These are phyloP conservation scores for Poronia punctata DNA, from an alignment of 495 filamentous ascomycete genomes.

Conservation along the genomic window DNA sequence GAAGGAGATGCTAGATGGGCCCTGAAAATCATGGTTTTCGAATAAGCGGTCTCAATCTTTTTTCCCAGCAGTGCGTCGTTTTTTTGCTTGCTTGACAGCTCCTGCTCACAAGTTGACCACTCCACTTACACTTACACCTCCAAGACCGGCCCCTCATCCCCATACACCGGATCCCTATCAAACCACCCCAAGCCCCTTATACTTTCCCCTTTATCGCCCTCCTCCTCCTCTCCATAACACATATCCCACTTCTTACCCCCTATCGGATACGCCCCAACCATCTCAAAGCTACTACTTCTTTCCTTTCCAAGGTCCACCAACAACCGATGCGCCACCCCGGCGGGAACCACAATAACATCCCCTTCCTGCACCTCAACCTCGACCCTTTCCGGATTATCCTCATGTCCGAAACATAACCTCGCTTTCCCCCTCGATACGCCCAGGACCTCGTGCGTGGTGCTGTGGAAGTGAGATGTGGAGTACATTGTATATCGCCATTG, in stretches of 20 bases:
- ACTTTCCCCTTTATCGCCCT: constrained; percentile 41
- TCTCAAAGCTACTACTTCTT: constrained; percentile 51
- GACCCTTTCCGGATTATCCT: constrained; percentile 51
- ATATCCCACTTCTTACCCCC: constrained; percentile 55
- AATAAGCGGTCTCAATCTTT: too few relatives aligned
- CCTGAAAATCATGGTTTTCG: too few relatives aligned
- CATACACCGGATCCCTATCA: constrained; percentile 53
- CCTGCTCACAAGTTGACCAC: too few relatives aligned
- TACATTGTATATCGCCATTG: constrained; percentile 67
- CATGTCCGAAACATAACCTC: constrained; percentile 59
- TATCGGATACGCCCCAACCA: constrained; percentile 64
- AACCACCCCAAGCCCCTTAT: constrained; percentile 51
- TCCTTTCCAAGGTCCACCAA: constrained; percentile 43
- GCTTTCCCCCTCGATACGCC: constrained; percentile 52
- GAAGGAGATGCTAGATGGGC: too few relatives aligned
- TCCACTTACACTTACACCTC: constrained; percentile 28
- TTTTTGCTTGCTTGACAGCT: too few relatives aligned
- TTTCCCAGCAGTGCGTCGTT: too few relatives aligned
- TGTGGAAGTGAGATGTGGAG: constrained; percentile 57
- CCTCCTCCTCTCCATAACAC: constrained; percentile 56
- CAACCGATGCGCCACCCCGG: constrained; percentile 58
- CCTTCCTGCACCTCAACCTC: constrained; percentile 49
- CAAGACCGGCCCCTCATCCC: constrained; percentile 45
- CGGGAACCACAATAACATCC: constrained; percentile 60
- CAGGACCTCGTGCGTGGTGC: constrained; percentile 59